A percentile compares a stretch with the other conserved stretches of the same genome.
Evolutionary conservation across 2,329 filamentous ascomycete genomes (phyloP).

Genomic region (Mollisia scopiformis): DNA sequence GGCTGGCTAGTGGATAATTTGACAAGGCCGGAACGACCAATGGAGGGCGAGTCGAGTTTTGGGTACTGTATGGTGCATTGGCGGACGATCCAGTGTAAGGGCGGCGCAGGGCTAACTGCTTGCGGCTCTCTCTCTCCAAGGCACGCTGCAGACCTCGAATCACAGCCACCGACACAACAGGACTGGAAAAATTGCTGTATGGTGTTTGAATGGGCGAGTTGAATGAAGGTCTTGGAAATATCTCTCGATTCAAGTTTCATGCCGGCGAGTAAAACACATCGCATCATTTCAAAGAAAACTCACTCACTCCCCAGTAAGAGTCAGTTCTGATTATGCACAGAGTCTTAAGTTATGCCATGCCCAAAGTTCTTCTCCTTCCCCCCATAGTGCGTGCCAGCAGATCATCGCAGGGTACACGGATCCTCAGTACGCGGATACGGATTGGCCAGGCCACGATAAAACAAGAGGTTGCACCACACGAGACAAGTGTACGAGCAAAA

Average conservation of each 20-base stretch:
- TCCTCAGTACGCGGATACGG: neutral
- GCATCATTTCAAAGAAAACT: too few species aligned
- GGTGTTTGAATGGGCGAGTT: too few species aligned
- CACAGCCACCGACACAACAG: constrained; percentile 4
- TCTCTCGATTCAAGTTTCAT: neutral
- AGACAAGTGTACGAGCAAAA: too few species aligned
- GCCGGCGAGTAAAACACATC: constrained; percentile 8
- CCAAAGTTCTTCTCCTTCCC: neutral
- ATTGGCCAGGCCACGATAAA: neutral
- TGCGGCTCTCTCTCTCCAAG: neutral
- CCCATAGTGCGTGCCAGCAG: constrained; percentile 1
- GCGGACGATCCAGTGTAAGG: too few species aligned
- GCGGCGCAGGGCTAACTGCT: neutral
- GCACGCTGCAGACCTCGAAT: constrained; percentile 2
- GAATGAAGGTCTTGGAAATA: too few species aligned
- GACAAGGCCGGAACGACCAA: neutral
- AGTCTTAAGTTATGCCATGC: neutral
- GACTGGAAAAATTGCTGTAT: too few species aligned
- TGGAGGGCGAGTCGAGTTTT: too few species aligned
- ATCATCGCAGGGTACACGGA: neutral
- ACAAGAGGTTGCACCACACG: neutral
- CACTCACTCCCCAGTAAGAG: too few species aligned
- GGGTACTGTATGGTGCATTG: too few species aligned
- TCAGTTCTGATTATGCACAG: too few species aligned
- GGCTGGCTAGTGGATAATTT: too few species aligned